Evolutionary conservation across 768 basidiomycete species (phyloP).

Genomic region (Psilocybe subaeruginosa): DNA sequence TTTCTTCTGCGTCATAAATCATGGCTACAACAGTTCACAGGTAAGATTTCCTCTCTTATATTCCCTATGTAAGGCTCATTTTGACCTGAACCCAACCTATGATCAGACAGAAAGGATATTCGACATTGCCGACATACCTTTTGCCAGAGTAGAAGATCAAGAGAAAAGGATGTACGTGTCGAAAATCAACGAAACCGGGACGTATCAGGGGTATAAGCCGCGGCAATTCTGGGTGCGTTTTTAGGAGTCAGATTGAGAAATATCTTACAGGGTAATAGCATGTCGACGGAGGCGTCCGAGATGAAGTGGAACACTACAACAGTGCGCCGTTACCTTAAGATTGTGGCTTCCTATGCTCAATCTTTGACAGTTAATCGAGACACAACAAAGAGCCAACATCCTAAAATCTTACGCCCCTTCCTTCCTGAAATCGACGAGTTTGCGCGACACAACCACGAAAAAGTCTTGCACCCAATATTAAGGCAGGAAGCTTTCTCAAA

Average conservation of each 20-base stretch:
- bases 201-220: slow-evolving; percentile 59
- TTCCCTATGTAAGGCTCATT: background rate
- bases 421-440: slow-evolving; percentile 57
- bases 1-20: slow-evolving; percentile 53
- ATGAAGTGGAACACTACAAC: slow-evolving; percentile 68
- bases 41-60: slow-evolving; percentile 21
- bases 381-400: slow-evolving; percentile 49
- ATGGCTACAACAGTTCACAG: slow-evolving; percentile 43
- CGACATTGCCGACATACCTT: slow-evolving; percentile 51
- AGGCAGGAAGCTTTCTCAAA: slow-evolving; percentile 27
- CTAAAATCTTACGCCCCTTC: slow-evolving; percentile 49
- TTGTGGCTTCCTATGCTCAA: no score
- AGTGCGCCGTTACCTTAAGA: slow-evolving; percentile 37
- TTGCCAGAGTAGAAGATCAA: slow-evolving; percentile 38
- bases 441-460: slow-evolving; percentile 50
- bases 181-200: slow-evolving; percentile 43
- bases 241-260: background rate
- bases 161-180: slow-evolving; percentile 46
- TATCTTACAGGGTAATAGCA: slow-evolving; percentile 38
- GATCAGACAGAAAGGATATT: slow-evolving; percentile 48
- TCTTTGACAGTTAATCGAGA: slow-evolving; percentile 51
- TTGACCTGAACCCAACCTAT: background rate
- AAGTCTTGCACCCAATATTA: slow-evolving; percentile 52
- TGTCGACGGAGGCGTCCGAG: slow-evolving; percentile 62
- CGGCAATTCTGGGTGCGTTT: slow-evolving; percentile 53